Percentiles rank a stretch among this genome's conserved stretches.
Conservation (phyloP, 179 eudicot genomes). For the Beta corolliflora region DNA sequence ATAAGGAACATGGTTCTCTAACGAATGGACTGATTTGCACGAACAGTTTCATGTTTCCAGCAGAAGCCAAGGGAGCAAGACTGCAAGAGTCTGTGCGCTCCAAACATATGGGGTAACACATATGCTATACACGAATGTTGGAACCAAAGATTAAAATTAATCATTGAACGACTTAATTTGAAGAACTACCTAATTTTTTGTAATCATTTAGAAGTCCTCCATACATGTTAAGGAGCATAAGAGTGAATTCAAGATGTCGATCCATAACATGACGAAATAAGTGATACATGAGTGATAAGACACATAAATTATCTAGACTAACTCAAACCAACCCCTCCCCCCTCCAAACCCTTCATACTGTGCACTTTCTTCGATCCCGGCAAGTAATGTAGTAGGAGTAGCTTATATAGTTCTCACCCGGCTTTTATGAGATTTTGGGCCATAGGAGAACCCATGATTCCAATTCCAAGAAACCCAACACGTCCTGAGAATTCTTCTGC, state of each 20-base stretch:
- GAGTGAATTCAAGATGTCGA: background rate
- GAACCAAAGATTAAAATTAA: background rate
- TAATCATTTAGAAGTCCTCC: too few species aligned
- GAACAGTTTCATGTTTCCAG: background rate
- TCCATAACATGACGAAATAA: background rate
- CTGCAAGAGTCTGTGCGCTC: background rate
- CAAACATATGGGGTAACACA: background rate
- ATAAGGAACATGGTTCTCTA: background rate
- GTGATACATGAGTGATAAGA: background rate
- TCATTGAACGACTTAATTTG: background rate
- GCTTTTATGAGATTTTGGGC: constrained; percentile 90
- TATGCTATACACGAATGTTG: background rate
- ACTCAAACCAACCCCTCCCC: background rate
- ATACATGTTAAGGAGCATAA: background rate
- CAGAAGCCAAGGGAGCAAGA: background rate
- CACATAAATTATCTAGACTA: background rate
- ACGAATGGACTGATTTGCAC: background rate
- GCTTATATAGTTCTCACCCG: constrained; percentile 55
- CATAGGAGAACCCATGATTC: constrained; percentile 98
- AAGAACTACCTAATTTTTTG: background rate
- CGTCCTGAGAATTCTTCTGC: constrained; percentile 63
- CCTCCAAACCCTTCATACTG: background rate
- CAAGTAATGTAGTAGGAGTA: background rate
- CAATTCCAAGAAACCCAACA: constrained; percentile 90
- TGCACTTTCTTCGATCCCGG: background rate